These are phyloP conservation scores for Penicillium macrosclerotiorum DNA, from an alignment of 495 filamentous ascomycete genomes.

Conservation along the genomic window DNA sequence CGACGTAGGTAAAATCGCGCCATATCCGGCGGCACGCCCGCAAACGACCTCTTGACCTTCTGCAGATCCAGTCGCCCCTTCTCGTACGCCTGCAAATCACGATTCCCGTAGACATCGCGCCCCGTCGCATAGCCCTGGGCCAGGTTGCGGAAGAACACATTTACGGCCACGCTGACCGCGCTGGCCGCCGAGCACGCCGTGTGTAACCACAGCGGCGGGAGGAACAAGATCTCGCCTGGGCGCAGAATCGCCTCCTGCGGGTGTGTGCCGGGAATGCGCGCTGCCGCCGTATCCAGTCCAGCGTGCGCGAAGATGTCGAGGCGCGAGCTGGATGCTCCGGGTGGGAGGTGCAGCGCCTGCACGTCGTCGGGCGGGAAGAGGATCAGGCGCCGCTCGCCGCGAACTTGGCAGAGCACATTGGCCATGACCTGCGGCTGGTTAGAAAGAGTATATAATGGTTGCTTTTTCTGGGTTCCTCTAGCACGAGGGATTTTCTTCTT, in stretches of 20 bases:
- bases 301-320: slow-evolving; percentile 63
- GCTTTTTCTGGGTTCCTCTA: no score
- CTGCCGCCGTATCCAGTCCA: slow-evolving; percentile 23
- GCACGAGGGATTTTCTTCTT: no score
- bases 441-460: no score
- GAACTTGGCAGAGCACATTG: slow-evolving; percentile 81
- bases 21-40: slow-evolving; percentile 62
- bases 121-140: slow-evolving; percentile 68
- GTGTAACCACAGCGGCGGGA: slow-evolving; percentile 82
- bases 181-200: slow-evolving; percentile 63
- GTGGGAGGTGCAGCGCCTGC: slow-evolving; percentile 61
- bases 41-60: slow-evolving; percentile 65
- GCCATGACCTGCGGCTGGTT: slow-evolving; percentile 81
- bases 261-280: slow-evolving; percentile 54
- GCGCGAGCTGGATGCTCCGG: slow-evolving; percentile 77
- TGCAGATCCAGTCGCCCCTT: slow-evolving; percentile 71
- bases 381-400: slow-evolving; percentile 66
- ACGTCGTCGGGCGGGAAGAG: slow-evolving; percentile 81
- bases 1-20: slow-evolving; percentile 73
- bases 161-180: slow-evolving; percentile 69
- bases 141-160: slow-evolving; percentile 80
- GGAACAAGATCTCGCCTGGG: slow-evolving; percentile 74
- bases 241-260: slow-evolving; percentile 64
- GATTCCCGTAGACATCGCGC: slow-evolving; percentile 83
- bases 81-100: slow-evolving; percentile 82